Evolutionary conservation across 2,329 filamentous ascomycete species (phyloP).

Genomic region (Neurospora sp.): DNA sequence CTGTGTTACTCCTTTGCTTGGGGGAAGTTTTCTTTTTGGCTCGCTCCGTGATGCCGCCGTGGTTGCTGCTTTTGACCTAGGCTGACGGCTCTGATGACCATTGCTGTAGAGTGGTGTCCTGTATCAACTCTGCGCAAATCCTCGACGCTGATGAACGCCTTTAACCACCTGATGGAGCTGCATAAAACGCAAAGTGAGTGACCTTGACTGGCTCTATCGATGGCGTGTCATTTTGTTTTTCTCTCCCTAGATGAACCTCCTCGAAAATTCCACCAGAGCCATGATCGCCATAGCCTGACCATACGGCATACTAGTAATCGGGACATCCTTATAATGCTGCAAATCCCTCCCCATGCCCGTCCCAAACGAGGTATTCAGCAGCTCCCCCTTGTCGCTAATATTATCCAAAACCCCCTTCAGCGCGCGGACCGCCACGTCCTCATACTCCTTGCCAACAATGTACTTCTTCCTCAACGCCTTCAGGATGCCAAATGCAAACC

Average conservation of each 20-base stretch:
- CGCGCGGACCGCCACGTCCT: conserved; percentile 52
- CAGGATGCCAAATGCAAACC: conserved; percentile 71
- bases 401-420: conserved; percentile 56
- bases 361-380: conserved; percentile 67
- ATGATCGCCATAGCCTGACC: conserved; percentile 81
- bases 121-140: not conserved
- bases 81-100: not conserved
- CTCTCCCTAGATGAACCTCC: conserved; percentile 35
- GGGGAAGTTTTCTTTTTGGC: not conserved
- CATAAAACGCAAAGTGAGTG: not conserved
- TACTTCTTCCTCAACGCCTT: conserved; percentile 64
- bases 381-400: conserved; percentile 57
- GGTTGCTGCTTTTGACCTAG: not conserved
- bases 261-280: conserved; percentile 63
- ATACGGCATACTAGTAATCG: conserved; percentile 72
- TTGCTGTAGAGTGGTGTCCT: not conserved
- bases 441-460: conserved; percentile 47
- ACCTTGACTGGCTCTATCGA: not conserved
- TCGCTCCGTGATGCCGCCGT: not conserved
- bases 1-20: too few species aligned
- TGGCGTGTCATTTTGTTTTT: not conserved
- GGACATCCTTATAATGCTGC: conserved; percentile 70
- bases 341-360: conserved; percentile 65
- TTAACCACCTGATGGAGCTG: not conserved
- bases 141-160: not conserved